Evolutionary conservation across 2,329 filamentous ascomycete species (phyloP), one percentile per base, ranked within the genome.

Genomic region (Cladosporium sp.): DNA sequence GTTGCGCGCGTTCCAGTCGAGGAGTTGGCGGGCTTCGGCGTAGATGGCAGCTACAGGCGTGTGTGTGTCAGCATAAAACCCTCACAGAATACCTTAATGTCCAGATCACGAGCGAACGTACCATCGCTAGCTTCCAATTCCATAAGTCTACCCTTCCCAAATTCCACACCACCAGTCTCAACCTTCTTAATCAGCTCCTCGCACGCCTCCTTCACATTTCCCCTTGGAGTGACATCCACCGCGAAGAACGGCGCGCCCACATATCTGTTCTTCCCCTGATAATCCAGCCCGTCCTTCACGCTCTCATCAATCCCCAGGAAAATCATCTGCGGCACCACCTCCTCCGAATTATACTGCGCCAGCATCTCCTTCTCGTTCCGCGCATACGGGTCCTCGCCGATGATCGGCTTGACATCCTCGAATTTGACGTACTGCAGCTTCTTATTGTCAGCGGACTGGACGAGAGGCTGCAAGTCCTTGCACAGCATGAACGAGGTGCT

Each of bases 1-100:
- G 79, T 96, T 97, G 61, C 94, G 90, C 29, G 84, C 84, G 80
- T 99, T 98, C 95, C 95, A 99, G 81, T 98, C 95, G 40, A 96
- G 83, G 29, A 97, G 84, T 55, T 93, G 91, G 64, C 94, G 89
- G 8, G 93, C 91, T 78, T 97, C 92, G 16, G 92, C 94, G 72
- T 93, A 97, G 55, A 97, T 91, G 59, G 93, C 92, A 66, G 93
- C 95, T 95, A 68, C 35, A 5, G 58, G 23, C 52, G 14, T 18
- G 21, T 60, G 21, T 60, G 6, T 40, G 21, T 57, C n/a, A 57
- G 49, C 5, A 55, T 33, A 8, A n/a, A 5, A 31, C 16, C 7
- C 52, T 55, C 28, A n/a, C 3, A 33, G 1, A 55, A 1, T 35
- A 35, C 33, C 50, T 16, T 14, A 16, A 31, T n/a, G 5, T 55